Conservation (phyloP, 140 eudicot genomes). For the Senecio squalidus region DNA sequence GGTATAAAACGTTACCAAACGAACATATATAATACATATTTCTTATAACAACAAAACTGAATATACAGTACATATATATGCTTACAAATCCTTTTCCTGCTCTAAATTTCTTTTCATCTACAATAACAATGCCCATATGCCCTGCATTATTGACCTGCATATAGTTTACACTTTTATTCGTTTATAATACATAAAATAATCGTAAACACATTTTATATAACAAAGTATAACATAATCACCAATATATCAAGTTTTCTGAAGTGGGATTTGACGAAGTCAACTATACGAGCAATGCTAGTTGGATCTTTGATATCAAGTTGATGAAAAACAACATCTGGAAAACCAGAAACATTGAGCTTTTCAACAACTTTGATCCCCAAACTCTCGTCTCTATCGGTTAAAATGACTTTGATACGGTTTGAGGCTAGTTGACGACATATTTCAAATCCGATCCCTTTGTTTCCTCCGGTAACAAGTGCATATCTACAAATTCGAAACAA, state of each 20-base stretch:
- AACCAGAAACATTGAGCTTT: neutral
- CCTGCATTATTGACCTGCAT: too few relatives aligned
- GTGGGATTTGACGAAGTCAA: neutral
- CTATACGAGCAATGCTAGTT: neutral
- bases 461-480: conserved; percentile 24
- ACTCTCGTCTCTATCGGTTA: conserved; percentile 30
- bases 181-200: too few relatives aligned
- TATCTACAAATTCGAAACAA: neutral
- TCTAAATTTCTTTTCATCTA: too few relatives aligned
- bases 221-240: too few relatives aligned
- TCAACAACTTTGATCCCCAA: conserved; percentile 18
- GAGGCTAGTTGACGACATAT: conserved; percentile 10
- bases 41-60: too few relatives aligned
- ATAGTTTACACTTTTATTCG: too few relatives aligned
- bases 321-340: conserved; percentile 16
- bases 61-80: too few relatives aligned
- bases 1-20: too few relatives aligned
- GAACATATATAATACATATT: too few relatives aligned
- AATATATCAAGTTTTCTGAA: conserved; percentile 19
- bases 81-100: too few relatives aligned
- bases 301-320: conserved; percentile 25
- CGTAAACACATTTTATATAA: too few relatives aligned
- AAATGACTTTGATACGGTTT: conserved; percentile 10
- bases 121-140: too few relatives aligned
- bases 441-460: conserved; percentile 8